Base-by-base conservation (phyloP, 108 stramenopile species). In the Cyclotella cryptica region DNA sequence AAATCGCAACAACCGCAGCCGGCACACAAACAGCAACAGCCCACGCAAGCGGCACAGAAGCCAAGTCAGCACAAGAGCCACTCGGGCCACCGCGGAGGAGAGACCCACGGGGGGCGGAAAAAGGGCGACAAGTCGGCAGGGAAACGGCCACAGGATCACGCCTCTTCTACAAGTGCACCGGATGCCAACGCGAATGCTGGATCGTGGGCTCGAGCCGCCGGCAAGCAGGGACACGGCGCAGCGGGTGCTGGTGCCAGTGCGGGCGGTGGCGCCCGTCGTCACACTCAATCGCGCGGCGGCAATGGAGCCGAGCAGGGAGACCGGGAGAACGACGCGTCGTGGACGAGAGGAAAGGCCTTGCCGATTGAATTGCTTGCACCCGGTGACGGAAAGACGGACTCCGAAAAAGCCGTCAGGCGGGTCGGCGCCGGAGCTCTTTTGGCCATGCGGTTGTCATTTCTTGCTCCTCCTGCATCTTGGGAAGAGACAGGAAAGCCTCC, bases 341-440 rank as follows among this genome's bases (percentile, higher is more conserved):
- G 79, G 75, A 42, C 24, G 39, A 57, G 76, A 59, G 75, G 75
- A 58, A 84, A 71, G 51, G 72, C 59, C 52, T 14, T 64, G 43
- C 79, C 78, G 12, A 27, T 75, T 40, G 77, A 85, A 14, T 46
- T 79, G 64, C 26, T 81, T 69, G 30, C 15, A 76, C 88, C 88
- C 52, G 90, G 88, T 26, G 78, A 89, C 39, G 89, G 89, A 58
- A 68, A 67, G 6, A 88, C 83, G 15, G 80, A 84, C 52, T 61
- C 78, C 9, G 86, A 90, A 78, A 86, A 85, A 53, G 71, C 75
- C 21, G 94, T 95, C 43, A 84, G 61, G 54, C 89, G 94, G 12
- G 81, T 89, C 41, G 62, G 40, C 28, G 85, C 79, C 6, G 66
- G 60, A 3, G 82, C 82, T 55, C 80, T 95, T 22, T 69, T 95